Evolutionary conservation across 2,329 filamentous ascomycete species (phyloP).

Genomic region (Dactylonectria estremocensis): DNA sequence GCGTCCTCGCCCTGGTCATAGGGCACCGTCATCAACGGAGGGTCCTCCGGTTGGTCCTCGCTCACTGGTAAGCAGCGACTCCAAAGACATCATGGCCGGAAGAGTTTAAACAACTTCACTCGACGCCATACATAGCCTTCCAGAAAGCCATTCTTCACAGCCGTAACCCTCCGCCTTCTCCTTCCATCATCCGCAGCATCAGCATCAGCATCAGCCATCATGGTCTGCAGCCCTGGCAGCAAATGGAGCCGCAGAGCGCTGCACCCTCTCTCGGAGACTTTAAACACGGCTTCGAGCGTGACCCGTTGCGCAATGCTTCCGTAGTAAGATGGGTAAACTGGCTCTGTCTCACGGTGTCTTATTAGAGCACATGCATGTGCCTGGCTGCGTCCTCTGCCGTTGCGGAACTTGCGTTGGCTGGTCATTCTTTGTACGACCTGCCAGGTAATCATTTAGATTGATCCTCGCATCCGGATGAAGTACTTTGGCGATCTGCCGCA

Average conservation of each 20-base stretch:
- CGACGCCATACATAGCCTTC: conserved; percentile 7
- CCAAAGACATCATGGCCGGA: conserved; percentile 9
- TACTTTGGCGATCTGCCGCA: conserved; percentile 1
- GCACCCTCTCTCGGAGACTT: conserved; percentile 33
- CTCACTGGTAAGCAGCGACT: conserved; percentile 16
- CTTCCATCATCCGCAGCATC: conserved; percentile 14
- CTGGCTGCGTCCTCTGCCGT: neutral
- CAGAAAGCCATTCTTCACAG: conserved; percentile 8
- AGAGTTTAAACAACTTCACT: conserved; percentile 1
- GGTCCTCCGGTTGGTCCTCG: conserved; percentile 28
- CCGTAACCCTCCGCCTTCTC: conserved; percentile 11
- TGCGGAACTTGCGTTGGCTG: neutral
- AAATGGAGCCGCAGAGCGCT: conserved; percentile 20
- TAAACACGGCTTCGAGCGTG: conserved; percentile 32
- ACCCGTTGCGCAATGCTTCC: conserved; percentile 33
- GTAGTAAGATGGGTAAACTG: conserved; percentile 45
- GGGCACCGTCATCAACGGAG: conserved; percentile 6
- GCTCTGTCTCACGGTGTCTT: conserved; percentile 15
- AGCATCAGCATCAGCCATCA: conserved; percentile 7
- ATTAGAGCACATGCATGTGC: conserved; percentile 8
- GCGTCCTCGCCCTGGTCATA: conserved; percentile 25
- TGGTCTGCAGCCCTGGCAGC: conserved; percentile 6
- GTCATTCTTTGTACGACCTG: neutral
- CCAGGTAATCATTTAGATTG: neutral
- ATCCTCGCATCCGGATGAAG: neutral